Percentiles rank a stretch among this genome's conserved stretches.
Evolutionary conservation across 1,139 yeast species (phyloP).

Genomic region (Scheffersomyces parashehatae): DNA sequence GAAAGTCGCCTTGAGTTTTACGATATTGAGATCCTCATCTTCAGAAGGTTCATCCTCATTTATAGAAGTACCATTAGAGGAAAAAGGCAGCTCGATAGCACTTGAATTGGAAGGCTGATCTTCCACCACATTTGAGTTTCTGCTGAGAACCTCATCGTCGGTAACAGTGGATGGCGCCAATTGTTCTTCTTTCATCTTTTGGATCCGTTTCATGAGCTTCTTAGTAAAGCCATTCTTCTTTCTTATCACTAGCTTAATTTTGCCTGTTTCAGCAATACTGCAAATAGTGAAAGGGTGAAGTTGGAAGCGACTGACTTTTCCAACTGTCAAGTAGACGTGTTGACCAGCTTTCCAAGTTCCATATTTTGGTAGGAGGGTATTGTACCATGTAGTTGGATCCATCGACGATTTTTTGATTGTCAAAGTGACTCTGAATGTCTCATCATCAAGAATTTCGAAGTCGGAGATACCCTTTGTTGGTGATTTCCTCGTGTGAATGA

Average conservation of each 20-base stretch:
- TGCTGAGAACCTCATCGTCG: background rate
- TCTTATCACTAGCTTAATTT: slow-evolving; percentile 40
- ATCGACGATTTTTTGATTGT: slow-evolving; percentile 27
- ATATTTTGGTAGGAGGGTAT: slow-evolving; percentile 32
- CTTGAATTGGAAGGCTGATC: background rate
- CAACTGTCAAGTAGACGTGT: slow-evolving; percentile 43
- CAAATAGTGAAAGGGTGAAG: slow-evolving; percentile 52
- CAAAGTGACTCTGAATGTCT: slow-evolving; percentile 40
- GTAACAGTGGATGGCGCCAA: background rate
- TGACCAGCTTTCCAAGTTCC: slow-evolving; percentile 53
- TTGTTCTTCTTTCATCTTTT: slow-evolving; percentile 17
- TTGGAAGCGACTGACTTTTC: slow-evolving; percentile 37
- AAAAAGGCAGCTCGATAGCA: background rate
- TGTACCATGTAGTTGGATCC: slow-evolving; percentile 27
- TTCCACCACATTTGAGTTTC: background rate
- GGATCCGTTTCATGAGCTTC: slow-evolving; percentile 29
- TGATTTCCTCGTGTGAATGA: slow-evolving; percentile 33
- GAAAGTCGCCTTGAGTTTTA: slow-evolving; percentile 33
- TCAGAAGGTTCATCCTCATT: slow-evolving; percentile 1
- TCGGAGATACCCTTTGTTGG: slow-evolving; percentile 44
- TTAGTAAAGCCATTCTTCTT: slow-evolving; percentile 47
- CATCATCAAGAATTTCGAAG: slow-evolving; percentile 43
- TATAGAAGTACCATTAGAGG: background rate
- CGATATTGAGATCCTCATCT: slow-evolving; percentile 3
- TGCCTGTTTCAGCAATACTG: slow-evolving; percentile 36